These are phyloP conservation scores for Ogataea hybrid DNA, from an alignment of 1,139 yeast genomes.

Conservation along the genomic window DNA sequence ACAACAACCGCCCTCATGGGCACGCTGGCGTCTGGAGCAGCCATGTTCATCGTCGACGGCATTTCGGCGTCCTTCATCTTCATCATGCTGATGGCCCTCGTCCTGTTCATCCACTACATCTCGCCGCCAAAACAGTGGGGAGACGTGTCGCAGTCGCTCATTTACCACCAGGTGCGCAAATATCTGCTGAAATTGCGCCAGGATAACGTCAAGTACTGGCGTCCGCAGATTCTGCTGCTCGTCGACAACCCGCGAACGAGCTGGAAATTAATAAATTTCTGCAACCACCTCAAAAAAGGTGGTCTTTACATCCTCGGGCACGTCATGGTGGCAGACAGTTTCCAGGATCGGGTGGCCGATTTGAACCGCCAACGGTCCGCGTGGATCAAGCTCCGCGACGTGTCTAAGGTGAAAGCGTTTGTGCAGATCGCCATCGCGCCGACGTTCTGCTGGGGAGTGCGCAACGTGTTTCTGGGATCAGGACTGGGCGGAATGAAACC, in stretches of 20 bases:
- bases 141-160: slow-evolving; percentile 90
- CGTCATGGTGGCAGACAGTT: slow-evolving; percentile 58
- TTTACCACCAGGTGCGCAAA: slow-evolving; percentile 94
- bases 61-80: slow-evolving; percentile 78
- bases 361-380: slow-evolving; percentile 71
- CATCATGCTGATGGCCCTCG: slow-evolving; percentile 59
- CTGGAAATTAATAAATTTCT: slow-evolving; percentile 91
- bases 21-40: slow-evolving; percentile 61
- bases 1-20: slow-evolving; percentile 81
- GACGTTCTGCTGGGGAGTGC: slow-evolving; percentile 89
- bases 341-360: slow-evolving; percentile 62
- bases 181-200: slow-evolving; percentile 77
- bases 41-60: slow-evolving; percentile 96
- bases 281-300: slow-evolving; percentile 92
- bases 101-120: slow-evolving; percentile 77
- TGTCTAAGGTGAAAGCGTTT: slow-evolving; percentile 81
- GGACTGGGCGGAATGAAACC: slow-evolving; percentile 98
- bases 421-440: slow-evolving; percentile 91
- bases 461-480: slow-evolving; percentile 87
- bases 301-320: slow-evolving; percentile 92
- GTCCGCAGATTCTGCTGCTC: slow-evolving; percentile 85
- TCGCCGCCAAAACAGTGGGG: slow-evolving; percentile 98
- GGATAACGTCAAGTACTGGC: slow-evolving; percentile 95
- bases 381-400: slow-evolving; percentile 80
- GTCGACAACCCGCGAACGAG: slow-evolving; percentile 90